A percentile compares a stretch with the other conserved stretches of the same genome.
These are phyloP conservation scores for Lojkania enalia DNA, from an alignment of 2,329 filamentous ascomycete genomes.

Conservation along the genomic window DNA sequence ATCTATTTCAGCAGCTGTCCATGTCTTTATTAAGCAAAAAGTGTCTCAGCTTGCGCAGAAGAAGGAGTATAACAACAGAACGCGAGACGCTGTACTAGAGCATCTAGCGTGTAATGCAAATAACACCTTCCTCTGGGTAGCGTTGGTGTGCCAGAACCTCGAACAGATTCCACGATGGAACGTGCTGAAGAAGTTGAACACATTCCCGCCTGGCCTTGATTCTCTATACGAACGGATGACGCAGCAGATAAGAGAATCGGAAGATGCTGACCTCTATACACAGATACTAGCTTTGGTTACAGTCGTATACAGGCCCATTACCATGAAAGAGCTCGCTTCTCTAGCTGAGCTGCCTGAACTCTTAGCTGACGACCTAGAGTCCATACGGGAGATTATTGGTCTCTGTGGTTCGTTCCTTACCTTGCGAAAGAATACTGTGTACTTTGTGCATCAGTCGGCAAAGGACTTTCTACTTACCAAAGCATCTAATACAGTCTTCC, in stretches of 20 bases:
- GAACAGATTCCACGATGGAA: background rate
- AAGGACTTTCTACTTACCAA: slow-evolving; percentile 45
- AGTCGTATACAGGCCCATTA: slow-evolving; percentile 42
- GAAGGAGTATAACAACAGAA: background rate
- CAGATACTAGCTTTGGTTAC: background rate
- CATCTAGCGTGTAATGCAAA: background rate
- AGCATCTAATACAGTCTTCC: slow-evolving; percentile 30
- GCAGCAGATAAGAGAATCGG: background rate
- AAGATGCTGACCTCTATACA: background rate
- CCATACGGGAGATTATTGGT: slow-evolving; percentile 17
- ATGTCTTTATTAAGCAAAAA: background rate
- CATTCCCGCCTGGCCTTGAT: background rate
- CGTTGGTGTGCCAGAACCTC: background rate
- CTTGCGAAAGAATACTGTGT: background rate
- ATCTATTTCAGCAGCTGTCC: background rate
- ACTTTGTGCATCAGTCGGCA: slow-evolving; percentile 19
- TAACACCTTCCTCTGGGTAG: background rate
- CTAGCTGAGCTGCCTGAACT: background rate
- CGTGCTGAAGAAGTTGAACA: background rate
- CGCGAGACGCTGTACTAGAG: background rate
- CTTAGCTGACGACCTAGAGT: background rate
- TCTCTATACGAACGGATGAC: background rate
- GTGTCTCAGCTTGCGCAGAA: background rate
- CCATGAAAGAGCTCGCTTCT: slow-evolving; percentile 14
- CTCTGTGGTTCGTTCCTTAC: background rate